Conservation (phyloP, 441 rosid species). For the Syzygium malaccense region DNA sequence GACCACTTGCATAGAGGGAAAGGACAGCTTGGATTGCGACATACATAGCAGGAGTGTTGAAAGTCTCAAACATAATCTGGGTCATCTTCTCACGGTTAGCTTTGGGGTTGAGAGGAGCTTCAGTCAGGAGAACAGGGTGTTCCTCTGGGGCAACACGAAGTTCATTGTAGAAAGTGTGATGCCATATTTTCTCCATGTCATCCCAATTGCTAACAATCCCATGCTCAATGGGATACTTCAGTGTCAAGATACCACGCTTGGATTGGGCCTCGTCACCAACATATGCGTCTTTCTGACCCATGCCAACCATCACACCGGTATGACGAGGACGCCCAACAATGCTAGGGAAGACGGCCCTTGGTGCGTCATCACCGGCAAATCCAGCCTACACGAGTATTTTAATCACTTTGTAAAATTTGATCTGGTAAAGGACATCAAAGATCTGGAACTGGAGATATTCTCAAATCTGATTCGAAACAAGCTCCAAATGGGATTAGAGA, state of each 20-base stretch:
- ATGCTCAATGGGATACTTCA: constrained; percentile 69
- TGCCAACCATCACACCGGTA: constrained; percentile 76
- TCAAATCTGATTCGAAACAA: neutral
- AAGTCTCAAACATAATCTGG: constrained; percentile 75
- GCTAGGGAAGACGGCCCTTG: constrained; percentile 76
- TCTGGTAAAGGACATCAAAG: neutral
- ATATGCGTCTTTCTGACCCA: constrained; percentile 70
- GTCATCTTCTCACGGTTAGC: constrained; percentile 77
- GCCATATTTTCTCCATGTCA: constrained; percentile 79
- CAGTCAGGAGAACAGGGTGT: constrained; percentile 63
- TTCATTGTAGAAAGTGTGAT: constrained; percentile 67
- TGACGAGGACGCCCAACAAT: constrained; percentile 70
- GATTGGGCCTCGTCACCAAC: constrained; percentile 83
- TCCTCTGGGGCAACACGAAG: constrained; percentile 76
- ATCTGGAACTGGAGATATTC: neutral
- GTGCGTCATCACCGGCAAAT: constrained; percentile 79
- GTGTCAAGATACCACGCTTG: constrained; percentile 59
- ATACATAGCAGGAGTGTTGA: constrained; percentile 68
- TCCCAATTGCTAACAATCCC: constrained; percentile 74
- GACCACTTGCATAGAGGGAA: constrained; percentile 72
- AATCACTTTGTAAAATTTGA: neutral
- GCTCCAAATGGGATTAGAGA: neutral
- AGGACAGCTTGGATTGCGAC: constrained; percentile 74
- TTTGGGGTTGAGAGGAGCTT: constrained; percentile 73
- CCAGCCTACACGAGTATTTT: constrained; percentile 36